Evolutionary conservation across 768 basidiomycete species (phyloP).

Genomic region (Hemileccinum rubropunctum): DNA sequence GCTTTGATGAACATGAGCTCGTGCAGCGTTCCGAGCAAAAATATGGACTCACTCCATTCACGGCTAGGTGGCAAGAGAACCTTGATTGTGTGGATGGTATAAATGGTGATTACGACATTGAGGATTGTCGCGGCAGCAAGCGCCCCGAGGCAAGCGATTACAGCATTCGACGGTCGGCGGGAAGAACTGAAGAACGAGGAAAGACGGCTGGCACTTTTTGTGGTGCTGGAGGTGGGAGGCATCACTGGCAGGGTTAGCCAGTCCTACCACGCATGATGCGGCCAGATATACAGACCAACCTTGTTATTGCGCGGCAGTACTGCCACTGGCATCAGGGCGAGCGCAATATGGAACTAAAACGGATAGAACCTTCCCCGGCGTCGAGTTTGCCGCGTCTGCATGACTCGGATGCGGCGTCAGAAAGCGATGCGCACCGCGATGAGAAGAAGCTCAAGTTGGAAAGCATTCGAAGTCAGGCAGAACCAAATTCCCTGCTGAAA

Average conservation of each 20-base stretch:
- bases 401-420: neutral
- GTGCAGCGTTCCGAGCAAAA: neutral
- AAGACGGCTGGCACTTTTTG: neutral
- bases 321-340: neutral
- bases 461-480: neutral
- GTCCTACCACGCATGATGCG: neutral
- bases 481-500: too few relatives aligned
- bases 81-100: slow-evolving; percentile 13
- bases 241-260: slow-evolving; percentile 5
- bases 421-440: neutral
- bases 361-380: neutral
- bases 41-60: slow-evolving; percentile 23
- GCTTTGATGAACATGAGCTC: slow-evolving; percentile 10
- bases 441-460: neutral
- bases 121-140: slow-evolving; percentile 21
- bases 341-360: neutral
- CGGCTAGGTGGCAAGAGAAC: slow-evolving; percentile 14
- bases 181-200: neutral
- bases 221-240: neutral
- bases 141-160: slow-evolving; percentile 15
- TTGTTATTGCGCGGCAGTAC: too few relatives aligned
- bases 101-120: slow-evolving; percentile 21
- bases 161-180: neutral
- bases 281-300: neutral
- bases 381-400: neutral